phyloP scores from a whole-genome alignment of 192 early-diverging fungal genomes.

The Phycomyces blakesleeanus region DNA sequence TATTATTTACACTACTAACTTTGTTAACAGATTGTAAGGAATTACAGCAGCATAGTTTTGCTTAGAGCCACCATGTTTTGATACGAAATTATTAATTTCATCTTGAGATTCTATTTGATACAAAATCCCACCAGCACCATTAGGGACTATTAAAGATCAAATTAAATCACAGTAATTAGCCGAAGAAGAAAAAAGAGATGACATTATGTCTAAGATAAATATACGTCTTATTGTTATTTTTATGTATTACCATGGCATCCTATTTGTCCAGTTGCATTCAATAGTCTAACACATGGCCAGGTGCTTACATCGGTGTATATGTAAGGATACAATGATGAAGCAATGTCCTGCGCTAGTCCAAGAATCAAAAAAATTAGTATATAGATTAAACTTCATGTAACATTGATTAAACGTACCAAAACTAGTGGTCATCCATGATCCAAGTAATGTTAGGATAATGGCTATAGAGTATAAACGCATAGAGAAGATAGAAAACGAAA shows the following conservation, averaged over 20 bases:
- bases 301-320: slow-evolving; percentile 46
- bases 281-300: slow-evolving; percentile 53
- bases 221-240: background rate
- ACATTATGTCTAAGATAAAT: slow-evolving; percentile 1
- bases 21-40: slow-evolving; percentile 57
- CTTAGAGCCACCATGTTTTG: slow-evolving; percentile 16
- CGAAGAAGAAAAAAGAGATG: too few species aligned
- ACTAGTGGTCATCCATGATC: background rate
- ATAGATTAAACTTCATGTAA: background rate
- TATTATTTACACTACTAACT: slow-evolving; percentile 42
- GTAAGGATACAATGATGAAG: slow-evolving; percentile 30
- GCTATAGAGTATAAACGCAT: too few species aligned
- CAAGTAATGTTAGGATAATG: too few species aligned
- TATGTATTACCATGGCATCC: slow-evolving; percentile 57
- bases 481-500: too few species aligned
- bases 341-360: slow-evolving; percentile 31
- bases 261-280: slow-evolving; percentile 50
- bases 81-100: slow-evolving; percentile 49
- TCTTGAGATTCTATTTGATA: slow-evolving; percentile 43
- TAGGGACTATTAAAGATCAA: slow-evolving; percentile 23
- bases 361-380: background rate
- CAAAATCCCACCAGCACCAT: slow-evolving; percentile 51
- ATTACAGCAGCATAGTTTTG: slow-evolving; percentile 57
- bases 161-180: too few species aligned
- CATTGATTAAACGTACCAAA: background rate